Evolutionary conservation across 169 alveolate genomes (phyloP), one percentile per base, ranked within the genome.

Genomic region (Fabrea salina): DNA sequence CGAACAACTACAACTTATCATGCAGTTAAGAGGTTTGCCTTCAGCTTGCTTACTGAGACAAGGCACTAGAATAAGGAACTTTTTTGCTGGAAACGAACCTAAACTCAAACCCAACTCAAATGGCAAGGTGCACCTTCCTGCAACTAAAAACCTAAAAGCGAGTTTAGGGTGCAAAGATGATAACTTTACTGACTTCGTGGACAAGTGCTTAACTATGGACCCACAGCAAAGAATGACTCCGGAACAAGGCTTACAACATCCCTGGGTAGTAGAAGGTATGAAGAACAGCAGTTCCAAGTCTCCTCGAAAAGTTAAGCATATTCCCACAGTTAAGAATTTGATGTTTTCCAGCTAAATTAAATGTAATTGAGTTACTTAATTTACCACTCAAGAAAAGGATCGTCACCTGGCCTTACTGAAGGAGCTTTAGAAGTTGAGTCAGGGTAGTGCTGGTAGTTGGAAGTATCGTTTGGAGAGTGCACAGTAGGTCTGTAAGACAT

Each of bases 181-280:
- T 19, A 58, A 32, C 30, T 84, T 91, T 49, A 33, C 89, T 1
- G 88, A 85, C 50, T 87, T 88, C 59, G 32, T 87, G 4, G 74
- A 79, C 35, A 71, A 74, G 56, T 93, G 96, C 49, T 82, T 95
- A 25, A 85, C 81, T 27, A 93, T 96, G 96, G 91, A 95, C 75
- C 95, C 96, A 13, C 72, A 70, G 37, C 82, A 87, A 7, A 86
- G 98, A 67, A 72, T 95, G 83, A 88, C 93, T 16, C 96, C 98
- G n/a, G 93, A 86, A 44, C 94, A 92, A 53, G 98, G 95, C 3
- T 81, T 95, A 37, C 77, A 82, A 35, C 98, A 95, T 81, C 91
- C 88, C 19, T 95, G 96, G 95, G 87, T 95, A 25, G 56, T 89
- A 8, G 94, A 91, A 82, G 56, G 56, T 25, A 47, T 47, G 30